Conservation (phyloP, 2,329 filamentous ascomycete species). For the Gliomastix tumulicola region DNA sequence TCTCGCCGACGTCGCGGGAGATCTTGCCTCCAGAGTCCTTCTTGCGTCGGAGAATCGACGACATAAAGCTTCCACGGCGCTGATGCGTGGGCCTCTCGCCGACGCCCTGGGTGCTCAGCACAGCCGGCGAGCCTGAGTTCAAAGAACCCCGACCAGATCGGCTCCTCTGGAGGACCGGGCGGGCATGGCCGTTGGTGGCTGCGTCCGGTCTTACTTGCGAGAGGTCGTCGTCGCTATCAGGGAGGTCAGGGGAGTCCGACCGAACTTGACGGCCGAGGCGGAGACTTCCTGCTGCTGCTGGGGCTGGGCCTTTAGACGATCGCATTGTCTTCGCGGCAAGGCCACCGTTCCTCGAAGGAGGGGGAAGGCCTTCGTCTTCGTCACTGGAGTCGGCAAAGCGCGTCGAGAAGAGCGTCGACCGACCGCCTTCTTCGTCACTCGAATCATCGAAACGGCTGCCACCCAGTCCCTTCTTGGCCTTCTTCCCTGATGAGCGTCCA, state of each 20-base stretch:
- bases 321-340: conserved; percentile 24
- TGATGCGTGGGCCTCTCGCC: conserved; percentile 18
- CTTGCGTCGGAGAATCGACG: conserved; percentile 56
- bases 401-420: conserved; percentile 35
- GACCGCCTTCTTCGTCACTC: conserved; percentile 49
- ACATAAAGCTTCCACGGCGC: conserved; percentile 45
- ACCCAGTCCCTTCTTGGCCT: conserved; percentile 29
- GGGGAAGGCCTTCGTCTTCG: conserved; percentile 37
- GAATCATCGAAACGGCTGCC: conserved; percentile 54
- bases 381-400: conserved; percentile 70
- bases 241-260: conserved; percentile 49
- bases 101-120: conserved; percentile 9
- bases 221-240: conserved; percentile 50
- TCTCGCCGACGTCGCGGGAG: conserved; percentile 47
- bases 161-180: conserved; percentile 25
- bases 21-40: conserved; percentile 42
- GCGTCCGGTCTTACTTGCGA: conserved; percentile 10
- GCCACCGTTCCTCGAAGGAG: too few species aligned
- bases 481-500: conserved; percentile 25
- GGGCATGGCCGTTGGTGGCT: neutral
- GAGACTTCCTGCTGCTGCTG: conserved; percentile 29
- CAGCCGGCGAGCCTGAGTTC: conserved; percentile 11
- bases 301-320: conserved; percentile 15
- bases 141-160: conserved; percentile 33
- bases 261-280: conserved; percentile 33